Conservation (phyloP, 306 rosid species). For the Myrica gale region DNA sequence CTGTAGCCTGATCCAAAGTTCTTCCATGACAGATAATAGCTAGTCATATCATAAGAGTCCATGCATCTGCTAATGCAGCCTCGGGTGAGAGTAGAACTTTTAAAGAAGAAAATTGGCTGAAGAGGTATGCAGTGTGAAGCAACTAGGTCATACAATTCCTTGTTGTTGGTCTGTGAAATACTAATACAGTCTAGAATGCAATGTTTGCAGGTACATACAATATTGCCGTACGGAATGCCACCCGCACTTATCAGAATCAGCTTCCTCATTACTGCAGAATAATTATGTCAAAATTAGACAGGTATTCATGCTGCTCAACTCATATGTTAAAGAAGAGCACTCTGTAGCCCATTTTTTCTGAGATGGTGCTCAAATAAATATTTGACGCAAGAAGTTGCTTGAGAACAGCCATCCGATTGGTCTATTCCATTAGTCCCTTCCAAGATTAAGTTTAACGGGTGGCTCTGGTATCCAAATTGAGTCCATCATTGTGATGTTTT, state of each 20-base stretch:
- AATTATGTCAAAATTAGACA: slow-evolving; percentile 93
- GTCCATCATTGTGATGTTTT: slow-evolving; percentile 2
- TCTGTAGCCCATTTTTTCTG: slow-evolving; percentile 10
- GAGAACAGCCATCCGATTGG: slow-evolving; percentile 4
- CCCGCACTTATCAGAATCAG: slow-evolving; percentile 85
- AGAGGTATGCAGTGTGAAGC: slow-evolving; percentile 54
- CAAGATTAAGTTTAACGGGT: slow-evolving; percentile 10
- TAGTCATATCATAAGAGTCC: slow-evolving; percentile 84
- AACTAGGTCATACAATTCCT: slow-evolving; percentile 8
- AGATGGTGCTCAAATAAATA: slow-evolving; percentile 15
- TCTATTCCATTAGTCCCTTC: slow-evolving; percentile 1
- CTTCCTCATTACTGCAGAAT: slow-evolving; percentile 65
- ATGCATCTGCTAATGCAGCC: slow-evolving; percentile 66
- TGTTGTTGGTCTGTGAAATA: slow-evolving; percentile 19
- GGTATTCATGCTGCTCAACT: slow-evolving; percentile 45
- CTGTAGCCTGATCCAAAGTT: slow-evolving; percentile 15
- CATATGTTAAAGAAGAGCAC: slow-evolving; percentile 17
- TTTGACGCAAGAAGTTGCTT: slow-evolving; percentile 6
- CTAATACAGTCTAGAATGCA: slow-evolving; percentile 19
- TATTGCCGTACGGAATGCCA: slow-evolving; percentile 75
- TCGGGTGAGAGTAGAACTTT: slow-evolving; percentile 52
- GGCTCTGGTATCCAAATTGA: slow-evolving; percentile 1
- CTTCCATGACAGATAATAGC: slow-evolving; percentile 70
- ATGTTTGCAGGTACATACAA: slow-evolving; percentile 70
- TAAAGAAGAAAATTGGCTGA: slow-evolving; percentile 91